Evolutionary conservation across 495 filamentous ascomycete genomes (phyloP), one percentile per base, ranked within the genome.

Genomic region (Clohesyomyces aquaticus): DNA sequence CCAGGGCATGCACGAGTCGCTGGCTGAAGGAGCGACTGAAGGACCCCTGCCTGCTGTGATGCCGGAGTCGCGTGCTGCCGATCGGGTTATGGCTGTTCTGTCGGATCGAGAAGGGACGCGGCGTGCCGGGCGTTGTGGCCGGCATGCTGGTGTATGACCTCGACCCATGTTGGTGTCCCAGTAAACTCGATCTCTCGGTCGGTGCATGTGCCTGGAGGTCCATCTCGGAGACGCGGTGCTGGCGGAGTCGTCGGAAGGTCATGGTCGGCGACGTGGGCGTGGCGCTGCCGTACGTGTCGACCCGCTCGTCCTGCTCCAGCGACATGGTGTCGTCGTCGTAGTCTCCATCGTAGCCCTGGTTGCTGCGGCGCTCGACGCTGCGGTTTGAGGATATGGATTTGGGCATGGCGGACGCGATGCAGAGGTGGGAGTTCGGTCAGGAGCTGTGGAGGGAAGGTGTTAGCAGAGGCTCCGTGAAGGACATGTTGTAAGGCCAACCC

Each of bases 1-100:
- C 67, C 41, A 73, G 61, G 10, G 75, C 74, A 45, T 70, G 70
- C 51, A 73, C 73, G 14, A 77, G 59, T 32, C 72, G 67, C 29
- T 66, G 56, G 22, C 72, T 70, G 65, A 75, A 70, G 9, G 73
- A 74, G 22, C 66, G 54, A 19, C 70, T 69, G 59, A 75, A 64
- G 6, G 75, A 77, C 2, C 66, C 72, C 19, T 41, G 35, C 0
- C 75, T 66, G 60, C 70, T 74, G 35, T 72, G 61, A 26, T 70
- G 64, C 1, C 75, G 63, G 12, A 68, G 67, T 18, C 64, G 55
- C 23, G 56, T 41, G 51, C 61, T 73, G 25, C 52, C 61, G 12
- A 61, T 59, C 28, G 26, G 38, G 22, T 35, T 47, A 27, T 65
- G 59, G 63, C 70, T 75, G 49, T 64, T 69, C 23, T 69, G 65